Base-by-base conservation (phyloP, 148 eudicot species). In the Diospyros kaki region DNA sequence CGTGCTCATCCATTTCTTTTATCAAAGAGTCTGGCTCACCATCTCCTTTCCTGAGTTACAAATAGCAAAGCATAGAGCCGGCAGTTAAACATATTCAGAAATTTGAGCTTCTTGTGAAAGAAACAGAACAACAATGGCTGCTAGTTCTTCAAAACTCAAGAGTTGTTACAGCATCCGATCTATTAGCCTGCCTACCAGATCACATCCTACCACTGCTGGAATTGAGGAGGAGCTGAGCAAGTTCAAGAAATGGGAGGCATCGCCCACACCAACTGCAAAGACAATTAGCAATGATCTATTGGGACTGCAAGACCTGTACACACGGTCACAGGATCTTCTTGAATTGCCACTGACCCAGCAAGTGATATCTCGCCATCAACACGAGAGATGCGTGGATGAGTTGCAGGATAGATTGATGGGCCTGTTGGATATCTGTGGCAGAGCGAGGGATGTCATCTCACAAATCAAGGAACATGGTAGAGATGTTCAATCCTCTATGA, bases 361-460 rank as follows among this genome's bases (percentile, higher is more conserved):
- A 62, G 60, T 69, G 48, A 17, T 77, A 7, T 77, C 69, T 71
- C 43, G 4, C 52, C 12, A 77, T 56, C 60, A 69, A 51, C 50
- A 42, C 6, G 39, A 17, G 17, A 58, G 39, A 61, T 62, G 48
- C 15, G 46, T 77, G 13, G 74, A 77, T 9, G 74, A 70, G n/a
- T 69, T 72, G 28, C 66, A 58, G 9, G 75, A 77, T 11, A 5
- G 28, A 0, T 77, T 55, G 38, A 17, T 71, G 13, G 42, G 52
- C 50, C 63, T 79, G 43, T 69, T 79, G 12, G 82, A 79, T 54
- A 56, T 79, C 38, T 52, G 72, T 54, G 67, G 73, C 77, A 74
- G 2, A 41, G 11, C 64, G 3, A 67, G 46, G 70, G 78, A 74
- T 42, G 8, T 79, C 65, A 4, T 71, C 12, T 15, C 61, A 5